A percentile compares a stretch with the other conserved stretches of the same genome.
Evolutionary conservation across 192 early-diverging fungal genomes (phyloP).

Genomic region (Chytriomyces sp.): DNA sequence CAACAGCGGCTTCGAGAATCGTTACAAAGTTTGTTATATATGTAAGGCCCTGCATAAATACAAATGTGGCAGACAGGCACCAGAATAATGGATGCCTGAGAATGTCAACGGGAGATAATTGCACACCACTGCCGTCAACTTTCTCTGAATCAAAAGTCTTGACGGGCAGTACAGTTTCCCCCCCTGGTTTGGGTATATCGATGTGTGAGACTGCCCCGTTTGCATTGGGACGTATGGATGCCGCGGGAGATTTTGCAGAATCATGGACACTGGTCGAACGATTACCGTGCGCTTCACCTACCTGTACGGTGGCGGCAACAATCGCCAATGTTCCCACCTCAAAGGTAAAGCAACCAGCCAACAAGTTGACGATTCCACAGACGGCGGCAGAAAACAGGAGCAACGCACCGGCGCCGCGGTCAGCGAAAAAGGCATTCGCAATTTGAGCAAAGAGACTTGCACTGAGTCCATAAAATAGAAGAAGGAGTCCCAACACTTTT

Average conservation of each 20-base stretch:
- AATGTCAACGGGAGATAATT: conserved; percentile 24
- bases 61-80: conserved; percentile 20
- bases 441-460: conserved; percentile 40
- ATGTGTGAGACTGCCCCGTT: too few relatives aligned
- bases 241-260: too few relatives aligned
- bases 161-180: too few relatives aligned
- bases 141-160: too few relatives aligned
- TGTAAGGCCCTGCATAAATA: conserved; percentile 38
- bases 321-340: not conserved
- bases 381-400: conserved; percentile 27
- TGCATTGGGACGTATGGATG: too few relatives aligned
- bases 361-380: conserved; percentile 18
- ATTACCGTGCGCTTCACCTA: too few relatives aligned
- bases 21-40: conserved; percentile 39
- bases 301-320: not conserved
- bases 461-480: conserved; percentile 42
- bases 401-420: conserved; percentile 12
- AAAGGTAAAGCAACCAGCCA: conserved; percentile 4
- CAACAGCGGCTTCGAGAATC: conserved; percentile 21
- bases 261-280: too few relatives aligned
- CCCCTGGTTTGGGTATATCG: too few relatives aligned
- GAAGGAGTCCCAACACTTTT: conserved; percentile 29
- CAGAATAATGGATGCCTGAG: conserved; percentile 36
- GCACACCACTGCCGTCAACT: too few relatives aligned
- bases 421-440: conserved; percentile 1